Percentiles rank a stretch among this genome's conserved stretches.
These are phyloP conservation scores for Trematosphaeria pertusa DNA, from an alignment of 2,329 filamentous ascomycete species.

Conservation along the genomic window DNA sequence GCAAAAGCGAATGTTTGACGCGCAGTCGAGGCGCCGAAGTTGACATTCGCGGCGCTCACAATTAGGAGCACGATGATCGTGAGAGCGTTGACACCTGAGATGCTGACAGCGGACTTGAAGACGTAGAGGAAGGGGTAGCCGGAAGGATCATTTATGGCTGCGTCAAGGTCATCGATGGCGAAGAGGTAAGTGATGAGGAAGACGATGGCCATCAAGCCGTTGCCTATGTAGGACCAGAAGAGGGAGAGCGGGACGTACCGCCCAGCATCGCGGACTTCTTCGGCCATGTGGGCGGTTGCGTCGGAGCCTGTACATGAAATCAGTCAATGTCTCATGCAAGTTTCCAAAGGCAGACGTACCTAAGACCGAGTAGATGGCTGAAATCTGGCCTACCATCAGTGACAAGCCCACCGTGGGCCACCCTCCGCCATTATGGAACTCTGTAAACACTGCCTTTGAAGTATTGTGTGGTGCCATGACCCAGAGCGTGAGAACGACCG, in stretches of 20 bases:
- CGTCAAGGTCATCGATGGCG: conserved; percentile 35
- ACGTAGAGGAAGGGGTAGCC: conserved; percentile 49
- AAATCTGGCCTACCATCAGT: conserved; percentile 42
- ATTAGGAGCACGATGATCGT: conserved; percentile 31
- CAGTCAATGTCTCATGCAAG: neutral
- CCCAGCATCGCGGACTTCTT: conserved; percentile 48
- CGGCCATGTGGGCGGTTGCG: conserved; percentile 46
- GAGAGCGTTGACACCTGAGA: conserved; percentile 25
- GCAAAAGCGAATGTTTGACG: conserved; percentile 34
- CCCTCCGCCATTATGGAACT: conserved; percentile 40
- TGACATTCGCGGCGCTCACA: conserved; percentile 28
- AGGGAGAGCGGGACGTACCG: conserved; percentile 44
- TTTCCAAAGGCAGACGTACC: conserved; percentile 29
- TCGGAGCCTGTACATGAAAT: conserved; percentile 27
- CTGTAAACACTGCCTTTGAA: conserved; percentile 27
- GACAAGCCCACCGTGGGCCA: conserved; percentile 44
- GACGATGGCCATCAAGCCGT: conserved; percentile 40
- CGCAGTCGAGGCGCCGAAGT: conserved; percentile 26
- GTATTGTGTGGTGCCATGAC: conserved; percentile 25
- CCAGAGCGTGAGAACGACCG: conserved; percentile 44
- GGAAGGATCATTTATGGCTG: conserved; percentile 33
- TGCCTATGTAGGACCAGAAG: conserved; percentile 45
- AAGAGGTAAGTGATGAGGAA: conserved; percentile 49
- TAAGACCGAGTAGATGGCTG: conserved; percentile 32
- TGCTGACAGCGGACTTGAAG: conserved; percentile 32